phyloP scores from a whole-genome alignment of 176 grass and related monocot genomes.

The Metroxylon sagu region DNA sequence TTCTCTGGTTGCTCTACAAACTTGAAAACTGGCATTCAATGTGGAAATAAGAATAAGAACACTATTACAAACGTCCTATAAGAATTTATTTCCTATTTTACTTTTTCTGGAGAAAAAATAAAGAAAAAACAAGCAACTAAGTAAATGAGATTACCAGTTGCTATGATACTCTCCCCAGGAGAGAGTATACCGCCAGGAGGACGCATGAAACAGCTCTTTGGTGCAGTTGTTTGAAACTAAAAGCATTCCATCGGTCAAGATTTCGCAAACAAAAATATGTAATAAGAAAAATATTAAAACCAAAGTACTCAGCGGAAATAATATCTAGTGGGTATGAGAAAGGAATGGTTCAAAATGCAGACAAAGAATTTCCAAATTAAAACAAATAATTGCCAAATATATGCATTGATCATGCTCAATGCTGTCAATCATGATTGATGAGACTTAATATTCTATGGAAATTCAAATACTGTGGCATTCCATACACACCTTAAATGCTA shows the following conservation, averaged over 20 bases:
- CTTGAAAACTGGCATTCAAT: conserved; percentile 39
- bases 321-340: too few relatives aligned
- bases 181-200: conserved; percentile 80
- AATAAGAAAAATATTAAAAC: too few relatives aligned
- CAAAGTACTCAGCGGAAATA: too few relatives aligned
- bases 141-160: conserved; percentile 53
- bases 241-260: not conserved
- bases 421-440: too few relatives aligned
- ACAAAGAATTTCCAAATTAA: too few relatives aligned
- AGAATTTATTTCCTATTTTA: too few relatives aligned
- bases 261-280: not conserved
- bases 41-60: conserved; percentile 2
- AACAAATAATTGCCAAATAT: too few relatives aligned
- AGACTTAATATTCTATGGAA: too few relatives aligned
- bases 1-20: not conserved
- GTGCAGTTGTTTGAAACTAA: conserved; percentile 99
- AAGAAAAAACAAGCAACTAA: not conserved
- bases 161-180: conserved; percentile 87
- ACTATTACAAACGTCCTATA: too few relatives aligned
- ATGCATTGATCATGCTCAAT: too few relatives aligned
- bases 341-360: too few relatives aligned
- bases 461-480: not conserved
- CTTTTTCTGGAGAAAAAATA: too few relatives aligned
- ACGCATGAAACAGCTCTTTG: conserved; percentile 98
- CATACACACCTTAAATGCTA: conserved; percentile 74